Base-by-base conservation (phyloP, 2,329 filamentous ascomycete genomes). In the Albifimbria verrucaria region DNA sequence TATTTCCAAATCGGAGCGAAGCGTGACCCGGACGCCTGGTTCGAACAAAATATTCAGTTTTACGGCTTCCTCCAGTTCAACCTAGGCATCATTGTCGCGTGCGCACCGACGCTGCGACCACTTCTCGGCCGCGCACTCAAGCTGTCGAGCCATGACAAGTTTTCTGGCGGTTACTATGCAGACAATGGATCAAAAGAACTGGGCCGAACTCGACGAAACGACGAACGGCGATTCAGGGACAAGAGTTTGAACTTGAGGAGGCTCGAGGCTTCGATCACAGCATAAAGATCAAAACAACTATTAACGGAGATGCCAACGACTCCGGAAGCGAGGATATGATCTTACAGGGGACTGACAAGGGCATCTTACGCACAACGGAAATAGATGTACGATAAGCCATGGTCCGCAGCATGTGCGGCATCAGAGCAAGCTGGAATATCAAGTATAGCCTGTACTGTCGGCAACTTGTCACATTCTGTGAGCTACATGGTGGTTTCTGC, bases 51-150 rank as follows among this genome's bases (percentile, higher is more conserved):
- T 26, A 48, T 48, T 20, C 46, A 48, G 25, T 48, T 48, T 26
- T 48, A 26, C 23, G 46, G 46, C 18, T 50, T 50, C 46, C 26
- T 48, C 23, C 46, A 48, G 26, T 32, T 48, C 46, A 48, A 48
- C 26, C 25, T 48, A n/a, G 46, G 46, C n/a, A 48, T 48, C 24
- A 48, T 48, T 18, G 46, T 48, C 10, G 46, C 46, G 15, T 48
- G 46, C 25, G 24, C 23, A 15, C 46, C 46, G 21, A 48, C 46
- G 3, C 25, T 48, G 7, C 46, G 46, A 3, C 46, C 46, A n/a
- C 46, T 48, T 7, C 46, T 48, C 17, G 46, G 46, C 7, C 24
- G 25, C 3, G 46, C 46, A 17, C 46, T 48, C 10, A 48, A 48
- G 46, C 46, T 48, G 25, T 48, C 46, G 15, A 48, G 25, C 46